Conservation (phyloP, 1,284 basidiomycete species). For the Ustilago trichophora region DNA sequence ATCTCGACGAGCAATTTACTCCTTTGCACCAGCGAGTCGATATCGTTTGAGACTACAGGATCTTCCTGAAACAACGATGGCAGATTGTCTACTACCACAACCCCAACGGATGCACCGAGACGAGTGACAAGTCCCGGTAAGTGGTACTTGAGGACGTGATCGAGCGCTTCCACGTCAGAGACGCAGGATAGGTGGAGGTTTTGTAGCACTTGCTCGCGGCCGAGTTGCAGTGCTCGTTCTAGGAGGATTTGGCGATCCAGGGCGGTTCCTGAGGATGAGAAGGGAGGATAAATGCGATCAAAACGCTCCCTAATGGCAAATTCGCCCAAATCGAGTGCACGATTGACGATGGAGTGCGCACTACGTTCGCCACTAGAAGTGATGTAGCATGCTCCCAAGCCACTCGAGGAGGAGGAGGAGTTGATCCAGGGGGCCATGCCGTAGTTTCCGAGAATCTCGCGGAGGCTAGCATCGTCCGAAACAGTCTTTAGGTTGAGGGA, state of each 20-base stretch:
- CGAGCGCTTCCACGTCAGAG: conserved; percentile 33
- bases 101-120: conserved; percentile 20
- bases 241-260: conserved; percentile 9
- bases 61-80: conserved; percentile 56
- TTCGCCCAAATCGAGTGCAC: conserved; percentile 21
- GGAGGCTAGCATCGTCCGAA: background rate
- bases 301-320: conserved; percentile 13
- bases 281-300: background rate
- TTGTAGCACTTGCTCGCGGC: conserved; percentile 12
- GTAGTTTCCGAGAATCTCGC: conserved; percentile 11
- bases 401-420: background rate
- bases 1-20: conserved; percentile 40
- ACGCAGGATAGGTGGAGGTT: conserved; percentile 44
- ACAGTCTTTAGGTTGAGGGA: background rate
- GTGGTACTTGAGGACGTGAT: conserved; percentile 55
- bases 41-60: conserved; percentile 19
- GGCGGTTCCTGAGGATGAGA: background rate
- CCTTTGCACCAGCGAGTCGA: conserved; percentile 30
- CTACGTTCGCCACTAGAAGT: conserved; percentile 35
- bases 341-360: conserved; percentile 24
- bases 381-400: conserved; percentile 26
- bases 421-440: conserved; percentile 7
- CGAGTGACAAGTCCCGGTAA: conserved; percentile 41
- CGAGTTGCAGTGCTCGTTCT: conserved; percentile 16
- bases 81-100: conserved; percentile 53